A percentile compares a stretch with the other conserved stretches of the same genome.
These are phyloP conservation scores for Penicillium angulare DNA, from an alignment of 495 filamentous ascomycete species.

Conservation along the genomic window DNA sequence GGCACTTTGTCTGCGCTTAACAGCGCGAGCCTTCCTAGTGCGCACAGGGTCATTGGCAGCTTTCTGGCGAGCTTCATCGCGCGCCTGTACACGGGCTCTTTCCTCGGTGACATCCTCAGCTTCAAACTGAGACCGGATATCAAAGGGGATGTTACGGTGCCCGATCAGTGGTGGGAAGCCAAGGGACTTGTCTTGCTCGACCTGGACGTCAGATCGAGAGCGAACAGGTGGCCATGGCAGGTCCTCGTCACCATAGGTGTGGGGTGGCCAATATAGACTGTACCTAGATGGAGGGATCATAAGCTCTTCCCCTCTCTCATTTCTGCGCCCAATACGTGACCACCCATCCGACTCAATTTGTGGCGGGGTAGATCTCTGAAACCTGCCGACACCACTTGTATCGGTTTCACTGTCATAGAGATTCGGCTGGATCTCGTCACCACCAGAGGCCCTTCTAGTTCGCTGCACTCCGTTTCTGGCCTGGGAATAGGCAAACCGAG, in stretches of 20 bases:
- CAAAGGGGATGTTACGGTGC: constrained; percentile 35
- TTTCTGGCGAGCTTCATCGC: background rate
- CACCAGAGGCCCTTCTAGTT: background rate
- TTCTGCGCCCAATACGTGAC: constrained; percentile 34
- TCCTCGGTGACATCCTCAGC: constrained; percentile 21
- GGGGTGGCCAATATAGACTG: constrained; percentile 27
- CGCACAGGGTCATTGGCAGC: background rate
- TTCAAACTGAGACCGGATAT: constrained; percentile 2
- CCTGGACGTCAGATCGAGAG: constrained; percentile 27
- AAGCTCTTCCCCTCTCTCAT: constrained; percentile 35
- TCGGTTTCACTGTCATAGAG: constrained; percentile 6
- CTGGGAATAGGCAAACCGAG: background rate
- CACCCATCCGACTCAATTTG: constrained; percentile 32
- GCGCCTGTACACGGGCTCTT: background rate
- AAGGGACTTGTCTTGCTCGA: constrained; percentile 28
- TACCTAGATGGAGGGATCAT: constrained; percentile 21
- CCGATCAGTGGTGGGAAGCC: constrained; percentile 43
- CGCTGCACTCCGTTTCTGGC: background rate
- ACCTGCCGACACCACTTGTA: background rate
- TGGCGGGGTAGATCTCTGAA: constrained; percentile 15
- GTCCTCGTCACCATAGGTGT: constrained; percentile 27
- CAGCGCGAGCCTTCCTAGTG: constrained; percentile 10
- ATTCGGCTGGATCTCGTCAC: background rate
- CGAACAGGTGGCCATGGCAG: constrained; percentile 35
- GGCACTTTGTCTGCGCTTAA: constrained; percentile 7